Base-by-base conservation (phyloP, 129 eudicot species). In the Smallanthus sonchifolius region DNA sequence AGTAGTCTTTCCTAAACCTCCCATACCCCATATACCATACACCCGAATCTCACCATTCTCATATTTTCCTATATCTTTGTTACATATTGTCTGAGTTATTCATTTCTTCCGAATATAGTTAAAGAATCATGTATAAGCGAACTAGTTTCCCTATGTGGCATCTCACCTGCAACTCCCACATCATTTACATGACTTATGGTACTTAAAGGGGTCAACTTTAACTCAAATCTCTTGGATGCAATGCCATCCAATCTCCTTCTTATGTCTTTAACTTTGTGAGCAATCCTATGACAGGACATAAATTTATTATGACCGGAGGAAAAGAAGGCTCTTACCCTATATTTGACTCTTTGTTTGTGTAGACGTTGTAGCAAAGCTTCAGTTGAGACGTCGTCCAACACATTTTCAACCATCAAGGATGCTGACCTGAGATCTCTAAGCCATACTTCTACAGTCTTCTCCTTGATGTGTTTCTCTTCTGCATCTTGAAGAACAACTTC, bases 381-480 rank as follows among this genome's bases (percentile, higher is more conserved):
- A 3, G 70, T 39, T 14, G 47, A 39, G 70, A 40, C 70, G 4
- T 39, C 16, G 2, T 65, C 49, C 10, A 65, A 15, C 24, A 40
- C 47, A 36, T 65, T 65, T 65, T 65, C 70, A 15, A 39, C 49
- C 49, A 38, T 24, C 51, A 65, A 65, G 39, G 70, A 38, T 39
- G 51, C 43, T 7, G 43, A 39, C 8, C 43, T 4, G 8, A 39
- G 43, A 7, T 7, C 8, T 4, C 8, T 39, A 39, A 39, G 43
- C 43, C 43, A 39, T 39, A 39, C 5, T 39, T 39, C 43, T 39
- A 39, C 43, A 39, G 43, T 4, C 43, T 39, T 39, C 55, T 48
- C 16, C n/a, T 10, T 24, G 30, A 24, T 10, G 55, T 48, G 55
- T 13, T 48, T 48, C n/a, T 48, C 55, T 48, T 48, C 17, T 11